phyloP scores from a whole-genome alignment of 495 filamentous ascomycete species.

The Xylaria flabelliformis region DNA sequence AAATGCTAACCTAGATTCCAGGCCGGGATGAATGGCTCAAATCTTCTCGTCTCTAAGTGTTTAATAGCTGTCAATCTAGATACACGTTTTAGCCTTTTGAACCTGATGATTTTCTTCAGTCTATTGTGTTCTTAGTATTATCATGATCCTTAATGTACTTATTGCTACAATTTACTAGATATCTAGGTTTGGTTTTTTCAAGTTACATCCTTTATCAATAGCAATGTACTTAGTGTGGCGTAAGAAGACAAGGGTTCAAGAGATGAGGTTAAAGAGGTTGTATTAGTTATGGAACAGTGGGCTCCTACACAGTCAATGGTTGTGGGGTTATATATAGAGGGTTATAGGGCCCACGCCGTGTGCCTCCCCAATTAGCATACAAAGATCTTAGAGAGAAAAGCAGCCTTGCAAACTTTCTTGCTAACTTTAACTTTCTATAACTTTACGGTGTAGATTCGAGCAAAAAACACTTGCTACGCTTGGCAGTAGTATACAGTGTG shows the following conservation, averaged over 20 bases:
- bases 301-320: too few species aligned
- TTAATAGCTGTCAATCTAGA: slow-evolving; percentile 75
- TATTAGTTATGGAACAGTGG: too few species aligned
- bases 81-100: slow-evolving; percentile 80
- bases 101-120: slow-evolving; percentile 37
- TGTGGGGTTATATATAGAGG: too few species aligned
- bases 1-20: neutral
- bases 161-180: slow-evolving; percentile 75
- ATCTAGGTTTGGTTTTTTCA: slow-evolving; percentile 47
- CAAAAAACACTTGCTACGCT: too few species aligned
- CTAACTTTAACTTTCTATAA: slow-evolving; percentile 43
- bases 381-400: slow-evolving; percentile 50
- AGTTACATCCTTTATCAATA: neutral
- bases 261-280: too few species aligned
- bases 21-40: slow-evolving; percentile 76
- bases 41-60: slow-evolving; percentile 81
- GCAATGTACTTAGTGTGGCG: slow-evolving; percentile 67
- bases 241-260: slow-evolving; percentile 39
- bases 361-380: slow-evolving; percentile 41
- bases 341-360: too few species aligned
- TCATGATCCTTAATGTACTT: slow-evolving; percentile 21
- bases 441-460: slow-evolving; percentile 50
- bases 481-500: too few species aligned
- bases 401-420: slow-evolving; percentile 45
- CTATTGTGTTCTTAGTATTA: neutral